A percentile compares a stretch with the other conserved stretches of the same genome.
Conservation (phyloP, 2,329 filamentous ascomycete genomes). For the Penicillium olsonii region DNA sequence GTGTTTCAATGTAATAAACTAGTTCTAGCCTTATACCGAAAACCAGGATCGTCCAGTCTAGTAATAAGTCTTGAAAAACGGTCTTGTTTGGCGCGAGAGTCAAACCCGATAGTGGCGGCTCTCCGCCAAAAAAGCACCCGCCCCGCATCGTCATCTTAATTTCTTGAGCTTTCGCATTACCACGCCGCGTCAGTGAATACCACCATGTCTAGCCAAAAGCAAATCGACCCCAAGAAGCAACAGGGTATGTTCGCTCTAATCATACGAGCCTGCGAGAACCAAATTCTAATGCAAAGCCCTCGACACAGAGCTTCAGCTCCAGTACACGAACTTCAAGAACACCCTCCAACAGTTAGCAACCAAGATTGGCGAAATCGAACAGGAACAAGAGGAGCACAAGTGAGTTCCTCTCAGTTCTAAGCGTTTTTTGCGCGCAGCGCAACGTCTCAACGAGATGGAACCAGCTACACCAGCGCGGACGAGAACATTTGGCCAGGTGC, state of each 20-base stretch:
- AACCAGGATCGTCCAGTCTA: too few species aligned
- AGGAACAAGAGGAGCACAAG: constrained; percentile 98
- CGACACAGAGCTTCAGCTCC: constrained; percentile 48
- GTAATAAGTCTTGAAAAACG: too few species aligned
- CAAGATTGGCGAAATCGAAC: constrained; percentile 96
- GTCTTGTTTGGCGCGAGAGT: too few species aligned
- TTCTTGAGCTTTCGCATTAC: constrained; percentile 27
- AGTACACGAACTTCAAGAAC: constrained; percentile 61
- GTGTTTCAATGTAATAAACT: neutral
- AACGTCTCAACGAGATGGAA: neutral
- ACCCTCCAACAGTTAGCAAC: constrained; percentile 87
- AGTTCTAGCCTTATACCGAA: too few species aligned
- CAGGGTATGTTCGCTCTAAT: constrained; percentile 40
- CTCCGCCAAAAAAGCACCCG: constrained; percentile 16
- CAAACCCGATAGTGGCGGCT: neutral
- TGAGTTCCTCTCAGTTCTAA: constrained; percentile 49
- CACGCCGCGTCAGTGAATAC: constrained; percentile 7
- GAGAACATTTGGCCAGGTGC: neutral
- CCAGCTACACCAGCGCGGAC: neutral
- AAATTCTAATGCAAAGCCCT: constrained; percentile 9
- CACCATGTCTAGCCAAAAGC: constrained; percentile 43
- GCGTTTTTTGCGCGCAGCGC: neutral
- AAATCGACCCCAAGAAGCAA: constrained; percentile 47
- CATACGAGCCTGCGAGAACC: neutral
- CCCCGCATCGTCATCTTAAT: constrained; percentile 37